Conservation (phyloP, 257 asterid species). For the Buddleja alternifolia region DNA sequence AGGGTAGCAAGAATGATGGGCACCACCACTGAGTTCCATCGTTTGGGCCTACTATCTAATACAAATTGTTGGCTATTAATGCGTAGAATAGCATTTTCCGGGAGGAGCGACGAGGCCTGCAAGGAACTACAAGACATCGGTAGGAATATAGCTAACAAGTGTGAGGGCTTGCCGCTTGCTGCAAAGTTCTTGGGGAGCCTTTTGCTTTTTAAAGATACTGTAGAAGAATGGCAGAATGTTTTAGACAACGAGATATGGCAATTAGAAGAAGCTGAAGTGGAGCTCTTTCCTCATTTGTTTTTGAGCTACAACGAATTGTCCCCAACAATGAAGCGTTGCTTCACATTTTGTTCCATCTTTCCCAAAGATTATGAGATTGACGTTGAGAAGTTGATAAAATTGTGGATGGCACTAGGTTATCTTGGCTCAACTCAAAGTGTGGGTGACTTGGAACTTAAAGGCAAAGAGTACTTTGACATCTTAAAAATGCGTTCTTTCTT, state of each 20-base stretch:
- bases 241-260: constrained; percentile 34
- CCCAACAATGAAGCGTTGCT: constrained; percentile 34
- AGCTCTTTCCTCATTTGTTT: no score
- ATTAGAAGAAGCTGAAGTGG: constrained; percentile 26
- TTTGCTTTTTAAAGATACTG: constrained; percentile 27
- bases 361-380: constrained; percentile 41
- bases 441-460: constrained; percentile 30
- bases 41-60: no score
- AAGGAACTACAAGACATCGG: constrained; percentile 30
- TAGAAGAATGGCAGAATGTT: constrained; percentile 38
- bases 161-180: no score
- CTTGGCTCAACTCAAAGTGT: neutral
- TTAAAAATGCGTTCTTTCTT: no score
- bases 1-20: no score
- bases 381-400: constrained; percentile 35
- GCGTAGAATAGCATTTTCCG: no score
- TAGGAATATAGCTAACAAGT: constrained; percentile 32
- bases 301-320: constrained; percentile 33
- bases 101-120: no score
- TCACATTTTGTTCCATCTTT: constrained; percentile 42
- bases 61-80: no score
- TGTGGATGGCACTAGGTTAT: constrained; percentile 51
- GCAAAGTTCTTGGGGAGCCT: no score
- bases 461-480: constrained; percentile 15
- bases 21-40: no score